Evolutionary conservation across 768 basidiomycete species (phyloP).

Genomic region (Tulasnella calospora): DNA sequence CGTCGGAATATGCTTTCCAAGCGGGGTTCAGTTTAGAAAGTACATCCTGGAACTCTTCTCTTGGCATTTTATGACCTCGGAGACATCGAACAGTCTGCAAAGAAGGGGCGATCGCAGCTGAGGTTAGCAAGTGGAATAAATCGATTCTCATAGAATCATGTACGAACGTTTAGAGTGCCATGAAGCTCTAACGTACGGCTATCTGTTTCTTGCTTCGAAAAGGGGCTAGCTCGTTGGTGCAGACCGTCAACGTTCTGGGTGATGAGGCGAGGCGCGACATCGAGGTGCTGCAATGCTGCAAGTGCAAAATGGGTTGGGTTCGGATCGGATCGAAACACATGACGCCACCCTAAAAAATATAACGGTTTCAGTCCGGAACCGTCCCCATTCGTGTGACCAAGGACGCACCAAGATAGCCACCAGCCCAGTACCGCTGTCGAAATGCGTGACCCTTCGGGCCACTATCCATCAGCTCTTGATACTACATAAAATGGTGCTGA

Average conservation of each 20-base stretch:
- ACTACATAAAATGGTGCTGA: conserved; percentile 38
- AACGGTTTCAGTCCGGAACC: not conserved
- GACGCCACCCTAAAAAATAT: conserved; percentile 54
- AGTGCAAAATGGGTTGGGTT: conserved; percentile 88
- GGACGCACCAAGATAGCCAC: conserved; percentile 56
- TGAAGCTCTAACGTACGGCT: conserved; percentile 73
- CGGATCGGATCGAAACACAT: conserved; percentile 73
- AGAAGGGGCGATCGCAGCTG: not conserved
- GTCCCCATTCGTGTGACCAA: not conserved
- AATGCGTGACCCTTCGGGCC: conserved; percentile 63
- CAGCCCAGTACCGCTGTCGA: conserved; percentile 84
- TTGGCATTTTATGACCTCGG: conserved; percentile 60
- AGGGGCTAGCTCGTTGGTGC: conserved; percentile 69
- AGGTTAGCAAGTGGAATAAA: not conserved
- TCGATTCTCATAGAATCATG: conserved; percentile 21
- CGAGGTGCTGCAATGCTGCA: conserved; percentile 71
- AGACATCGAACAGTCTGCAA: conserved; percentile 69
- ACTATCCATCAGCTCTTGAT: conserved; percentile 75
- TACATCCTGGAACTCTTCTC: conserved; percentile 67
- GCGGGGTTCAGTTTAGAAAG: conserved; percentile 68
- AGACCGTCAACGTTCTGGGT: conserved; percentile 92
- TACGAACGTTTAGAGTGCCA: conserved; percentile 72
- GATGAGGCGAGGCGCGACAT: conserved; percentile 56
- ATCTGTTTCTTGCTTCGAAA: conserved; percentile 37
- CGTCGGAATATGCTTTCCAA: conserved; percentile 68